Percentiles rank a stretch among this genome's conserved stretches.
phyloP scores from a whole-genome alignment of 331 rosid species.

The Acacia concinna region DNA sequence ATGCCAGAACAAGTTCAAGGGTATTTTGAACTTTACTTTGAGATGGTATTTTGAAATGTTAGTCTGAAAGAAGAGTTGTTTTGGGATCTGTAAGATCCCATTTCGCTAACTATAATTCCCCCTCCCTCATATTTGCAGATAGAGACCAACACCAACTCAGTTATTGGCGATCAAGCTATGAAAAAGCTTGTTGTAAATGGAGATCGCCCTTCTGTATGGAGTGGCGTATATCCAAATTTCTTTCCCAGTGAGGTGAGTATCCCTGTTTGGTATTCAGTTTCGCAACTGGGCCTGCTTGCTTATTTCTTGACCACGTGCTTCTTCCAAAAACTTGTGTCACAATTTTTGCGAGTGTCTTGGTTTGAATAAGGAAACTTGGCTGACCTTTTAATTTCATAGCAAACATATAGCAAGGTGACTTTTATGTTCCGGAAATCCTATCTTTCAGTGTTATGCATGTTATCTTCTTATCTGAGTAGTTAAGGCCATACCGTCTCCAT shows the following conservation, averaged over 20 bases:
- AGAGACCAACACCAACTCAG: constrained; percentile 50
- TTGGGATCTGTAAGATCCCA: neutral
- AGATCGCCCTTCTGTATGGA: constrained; percentile 55
- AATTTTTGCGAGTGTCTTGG: neutral
- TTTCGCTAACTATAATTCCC: constrained; percentile 21
- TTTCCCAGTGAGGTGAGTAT: constrained; percentile 67
- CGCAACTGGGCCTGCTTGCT: neutral
- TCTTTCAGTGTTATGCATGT: constrained; percentile 4
- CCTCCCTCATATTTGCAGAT: constrained; percentile 48
- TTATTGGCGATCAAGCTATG: constrained; percentile 45
- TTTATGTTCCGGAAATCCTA: constrained; percentile 5
- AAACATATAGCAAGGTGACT: neutral
- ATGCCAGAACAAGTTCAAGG: constrained; percentile 52
- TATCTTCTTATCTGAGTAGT: neutral
- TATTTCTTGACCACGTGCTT: neutral
- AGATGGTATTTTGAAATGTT: constrained; percentile 2
- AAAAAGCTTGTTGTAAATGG: constrained; percentile 56
- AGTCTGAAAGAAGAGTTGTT: neutral
- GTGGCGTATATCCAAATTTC: constrained; percentile 49
- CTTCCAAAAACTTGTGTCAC: constrained; percentile 6
- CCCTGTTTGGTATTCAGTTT: constrained; percentile 18
- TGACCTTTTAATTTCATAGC: constrained; percentile 1
- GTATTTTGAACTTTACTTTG: constrained; percentile 43
- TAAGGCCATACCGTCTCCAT: neutral
- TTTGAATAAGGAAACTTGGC: constrained; percentile 6